Base-by-base conservation (phyloP, 257 asterid species). In the Osmanthus fragrans region DNA sequence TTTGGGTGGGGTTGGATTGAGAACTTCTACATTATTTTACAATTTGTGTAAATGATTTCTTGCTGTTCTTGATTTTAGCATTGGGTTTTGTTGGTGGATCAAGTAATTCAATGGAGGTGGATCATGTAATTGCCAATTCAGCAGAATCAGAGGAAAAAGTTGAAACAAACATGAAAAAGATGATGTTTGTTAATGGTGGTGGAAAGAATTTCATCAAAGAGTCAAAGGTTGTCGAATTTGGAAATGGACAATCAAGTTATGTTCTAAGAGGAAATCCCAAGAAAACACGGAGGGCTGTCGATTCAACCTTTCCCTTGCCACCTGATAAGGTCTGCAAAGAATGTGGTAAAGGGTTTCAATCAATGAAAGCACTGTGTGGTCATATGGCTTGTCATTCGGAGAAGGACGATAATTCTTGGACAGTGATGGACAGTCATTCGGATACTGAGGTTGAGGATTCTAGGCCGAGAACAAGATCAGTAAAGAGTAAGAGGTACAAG, bases 381-480 rank as follows among this genome's bases (percentile, higher is more conserved):
- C 99, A 95, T 74, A 95, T 95, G 99, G 99, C 99, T 77, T 93
- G 92, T 76, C 99, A 95, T 80, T 95, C 99, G 1, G 96, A 89
- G 76, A 93, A 87, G 83, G 94, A 95, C 73, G 97, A 91, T 84
- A 68, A 84, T 71, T 92, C 96, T 1, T 92, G 99, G 99, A 94
- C 90, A 8, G 88, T 80, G 80, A 36, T 86, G 71, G 97, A 91
- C 39, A 86, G 87, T 54, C 76, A 82, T 40, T 91, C 97, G 0
- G 98, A 93, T 67, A 82, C 96, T 8, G 97, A 94, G 15, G 82
- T 71, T 1, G 95, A 90, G 65, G 96, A 87, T 25, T 40, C 13
- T 73, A 81, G 75, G 78, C 78, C 82, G 56, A 79, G 89, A 74
- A 88, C 87, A 65, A 86, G 89, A 78, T 75, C 85, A 10, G 76